These are phyloP conservation scores for Colletotrichum lentis DNA, from an alignment of 2,329 filamentous ascomycete species.

Conservation along the genomic window DNA sequence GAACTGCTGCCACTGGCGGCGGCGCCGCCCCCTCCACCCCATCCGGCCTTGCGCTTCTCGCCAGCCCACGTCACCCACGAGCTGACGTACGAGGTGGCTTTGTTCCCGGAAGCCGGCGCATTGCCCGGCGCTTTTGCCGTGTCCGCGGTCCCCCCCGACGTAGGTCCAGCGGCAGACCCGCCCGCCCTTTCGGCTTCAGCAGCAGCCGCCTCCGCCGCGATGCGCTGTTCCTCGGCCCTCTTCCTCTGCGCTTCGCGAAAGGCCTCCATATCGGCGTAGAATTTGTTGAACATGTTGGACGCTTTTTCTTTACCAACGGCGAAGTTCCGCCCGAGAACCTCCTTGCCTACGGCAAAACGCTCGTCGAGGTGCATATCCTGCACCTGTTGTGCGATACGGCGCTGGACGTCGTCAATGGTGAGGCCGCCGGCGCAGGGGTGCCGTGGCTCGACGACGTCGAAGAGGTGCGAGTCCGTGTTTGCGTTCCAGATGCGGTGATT, in stretches of 20 bases:
- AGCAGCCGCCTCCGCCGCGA: conserved; percentile 42
- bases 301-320: conserved; percentile 89
- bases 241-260: conserved; percentile 57
- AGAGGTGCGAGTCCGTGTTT: conserved; percentile 84
- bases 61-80: conserved; percentile 76
- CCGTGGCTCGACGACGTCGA: conserved; percentile 90
- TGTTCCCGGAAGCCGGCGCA: conserved; percentile 59
- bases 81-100: conserved; percentile 70
- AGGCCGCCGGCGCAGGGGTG: conserved; percentile 94
- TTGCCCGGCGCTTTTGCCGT: conserved; percentile 56
- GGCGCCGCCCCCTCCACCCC: conserved; percentile 42
- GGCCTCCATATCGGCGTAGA: conserved; percentile 89
- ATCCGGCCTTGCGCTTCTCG: conserved; percentile 72
- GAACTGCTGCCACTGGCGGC: conserved; percentile 23
- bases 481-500: conserved; percentile 91
- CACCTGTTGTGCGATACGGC: conserved; percentile 88
- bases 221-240: conserved; percentile 51
- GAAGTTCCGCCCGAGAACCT: conserved; percentile 88
- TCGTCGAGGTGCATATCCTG: conserved; percentile 95
- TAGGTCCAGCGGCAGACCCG: conserved; percentile 40
- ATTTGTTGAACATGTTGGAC: conserved; percentile 82
- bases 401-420: conserved; percentile 92
- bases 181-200: conserved; percentile 37
- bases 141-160: conserved; percentile 45
- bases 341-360: conserved; percentile 80